A percentile compares a stretch with the other conserved stretches of the same genome.
Conservation (phyloP, 2,329 filamentous ascomycete genomes). For the Knoxdaviesia proteae region DNA sequence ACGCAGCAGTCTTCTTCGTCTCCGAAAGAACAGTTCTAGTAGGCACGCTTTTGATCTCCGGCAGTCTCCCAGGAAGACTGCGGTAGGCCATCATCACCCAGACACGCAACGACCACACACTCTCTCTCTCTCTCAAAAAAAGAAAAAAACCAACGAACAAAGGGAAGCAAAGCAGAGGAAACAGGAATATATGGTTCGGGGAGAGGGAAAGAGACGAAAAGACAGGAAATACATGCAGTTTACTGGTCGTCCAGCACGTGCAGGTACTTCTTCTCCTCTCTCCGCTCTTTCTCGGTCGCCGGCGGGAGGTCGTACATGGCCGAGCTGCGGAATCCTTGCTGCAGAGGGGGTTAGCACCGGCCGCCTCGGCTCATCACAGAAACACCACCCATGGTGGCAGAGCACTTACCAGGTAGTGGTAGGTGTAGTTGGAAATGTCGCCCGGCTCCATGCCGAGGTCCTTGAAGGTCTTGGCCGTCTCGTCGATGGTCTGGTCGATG, state of each 20-base stretch:
- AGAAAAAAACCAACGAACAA: too few relatives aligned
- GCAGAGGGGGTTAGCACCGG: constrained; percentile 12
- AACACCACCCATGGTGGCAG: not conserved
- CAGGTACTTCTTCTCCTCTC: constrained; percentile 89
- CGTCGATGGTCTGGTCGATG: constrained; percentile 80
- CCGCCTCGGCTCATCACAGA: not conserved
- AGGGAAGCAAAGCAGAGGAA: too few relatives aligned
- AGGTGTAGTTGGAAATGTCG: constrained; percentile 71
- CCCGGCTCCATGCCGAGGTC: constrained; percentile 79
- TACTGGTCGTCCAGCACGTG: constrained; percentile 83
- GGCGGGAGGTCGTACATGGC: constrained; percentile 86
- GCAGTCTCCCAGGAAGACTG: too few relatives aligned
- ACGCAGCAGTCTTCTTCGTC: too few relatives aligned
- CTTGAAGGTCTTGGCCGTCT: constrained; percentile 81
- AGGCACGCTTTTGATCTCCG: too few relatives aligned
- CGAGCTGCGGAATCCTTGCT: constrained; percentile 81
- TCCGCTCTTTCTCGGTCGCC: constrained; percentile 82
- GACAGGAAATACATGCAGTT: constrained; percentile 8
- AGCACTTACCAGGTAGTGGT: constrained; percentile 68
- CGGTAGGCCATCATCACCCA: too few relatives aligned
- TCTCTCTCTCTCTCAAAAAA: too few relatives aligned
- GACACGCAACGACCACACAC: too few relatives aligned
- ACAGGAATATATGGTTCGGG: too few relatives aligned
- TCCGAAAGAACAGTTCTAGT: too few relatives aligned
- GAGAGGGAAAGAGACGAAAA: too few relatives aligned